Percentiles rank a stretch among this genome's conserved stretches.
Evolutionary conservation across 2,329 filamentous ascomycete species (phyloP).

Genomic region (Phaeosphaeriaceae sp.): DNA sequence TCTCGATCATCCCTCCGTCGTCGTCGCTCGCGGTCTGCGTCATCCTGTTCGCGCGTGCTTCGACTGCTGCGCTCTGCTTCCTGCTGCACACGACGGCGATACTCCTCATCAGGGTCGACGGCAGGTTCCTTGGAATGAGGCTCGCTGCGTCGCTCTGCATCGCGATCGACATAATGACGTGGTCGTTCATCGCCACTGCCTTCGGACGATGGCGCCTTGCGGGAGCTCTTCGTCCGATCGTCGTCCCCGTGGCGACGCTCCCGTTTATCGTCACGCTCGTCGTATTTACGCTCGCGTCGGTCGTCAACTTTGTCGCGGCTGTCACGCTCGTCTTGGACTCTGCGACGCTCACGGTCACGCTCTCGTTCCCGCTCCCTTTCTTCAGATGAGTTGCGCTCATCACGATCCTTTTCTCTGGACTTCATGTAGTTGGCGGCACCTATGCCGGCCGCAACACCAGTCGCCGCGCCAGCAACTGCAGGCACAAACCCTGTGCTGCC

Average conservation of each 20-base stretch:
- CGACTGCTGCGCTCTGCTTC: slow-evolving; percentile 51
- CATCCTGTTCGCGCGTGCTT: slow-evolving; percentile 33
- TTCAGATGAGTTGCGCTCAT: slow-evolving; percentile 39
- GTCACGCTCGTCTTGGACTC: slow-evolving; percentile 40
- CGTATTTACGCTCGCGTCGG: slow-evolving; percentile 27
- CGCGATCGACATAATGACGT: slow-evolving; percentile 47
- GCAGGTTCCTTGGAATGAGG: slow-evolving; percentile 33
- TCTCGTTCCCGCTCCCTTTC: slow-evolving; percentile 32
- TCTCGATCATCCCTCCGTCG: slow-evolving; percentile 44
- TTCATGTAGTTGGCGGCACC: slow-evolving; percentile 41
- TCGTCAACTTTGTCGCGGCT: slow-evolving; percentile 34
- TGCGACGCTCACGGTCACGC: slow-evolving; percentile 53
- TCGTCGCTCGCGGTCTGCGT: slow-evolving; percentile 41
- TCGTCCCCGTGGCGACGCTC: slow-evolving; percentile 46
- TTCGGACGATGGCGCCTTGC: slow-evolving; percentile 40
- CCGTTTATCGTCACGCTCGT: slow-evolving; percentile 25
- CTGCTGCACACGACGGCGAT: slow-evolving; percentile 56
- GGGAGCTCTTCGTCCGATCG: slow-evolving; percentile 30
- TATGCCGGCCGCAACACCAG: slow-evolving; percentile 38
- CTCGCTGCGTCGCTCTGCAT: slow-evolving; percentile 43
- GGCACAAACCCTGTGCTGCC: slow-evolving; percentile 28
- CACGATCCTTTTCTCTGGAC: slow-evolving; percentile 37
- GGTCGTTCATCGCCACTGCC: slow-evolving; percentile 44
- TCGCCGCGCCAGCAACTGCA: slow-evolving; percentile 37
- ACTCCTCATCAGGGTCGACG: slow-evolving; percentile 59